A percentile compares a stretch with the other conserved stretches of the same genome.
Evolutionary conservation across 2,329 filamentous ascomycete genomes (phyloP).

Genomic region (Fusarium begoniae): DNA sequence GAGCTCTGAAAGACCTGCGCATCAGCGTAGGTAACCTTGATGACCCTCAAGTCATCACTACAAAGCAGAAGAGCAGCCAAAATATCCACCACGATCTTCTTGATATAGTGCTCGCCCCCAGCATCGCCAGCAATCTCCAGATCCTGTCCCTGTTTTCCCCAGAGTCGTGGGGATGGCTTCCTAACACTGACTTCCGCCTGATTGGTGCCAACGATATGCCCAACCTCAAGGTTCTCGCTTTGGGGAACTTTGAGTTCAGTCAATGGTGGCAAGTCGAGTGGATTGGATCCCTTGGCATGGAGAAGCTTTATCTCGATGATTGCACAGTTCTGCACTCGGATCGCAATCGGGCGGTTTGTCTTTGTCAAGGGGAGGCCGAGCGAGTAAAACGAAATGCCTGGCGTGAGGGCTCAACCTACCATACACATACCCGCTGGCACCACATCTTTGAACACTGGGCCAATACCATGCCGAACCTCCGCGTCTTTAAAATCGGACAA

Average conservation of each 20-base stretch:
- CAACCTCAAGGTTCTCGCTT: slow-evolving; percentile 48
- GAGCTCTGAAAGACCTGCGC: not conserved
- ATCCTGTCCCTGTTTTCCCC: slow-evolving; percentile 51
- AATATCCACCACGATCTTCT: not conserved
- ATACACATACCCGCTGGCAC: not conserved
- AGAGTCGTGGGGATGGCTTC: slow-evolving; percentile 52
- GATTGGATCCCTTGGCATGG: slow-evolving; percentile 49
- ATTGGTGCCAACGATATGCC: slow-evolving; percentile 42
- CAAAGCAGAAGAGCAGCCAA: too few species aligned
- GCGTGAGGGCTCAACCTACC: not conserved
- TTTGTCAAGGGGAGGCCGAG: not conserved
- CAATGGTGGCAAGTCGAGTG: slow-evolving; percentile 57
- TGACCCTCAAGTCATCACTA: not conserved
- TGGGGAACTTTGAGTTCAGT: slow-evolving; percentile 53
- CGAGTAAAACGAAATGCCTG: fast-evolving
- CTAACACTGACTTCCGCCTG: slow-evolving; percentile 47
- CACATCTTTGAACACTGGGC: slow-evolving; percentile 11
- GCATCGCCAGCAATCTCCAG: slow-evolving; percentile 35
- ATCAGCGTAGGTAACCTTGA: not conserved
- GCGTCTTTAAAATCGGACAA: not conserved
- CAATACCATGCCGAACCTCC: not conserved
- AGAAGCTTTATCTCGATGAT: slow-evolving; percentile 53
- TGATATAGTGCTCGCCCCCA: slow-evolving; percentile 29
- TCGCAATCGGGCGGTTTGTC: not conserved
- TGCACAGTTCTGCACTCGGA: slow-evolving; percentile 47